Conservation (phyloP, 345 rosid species). For the Chamaenerion angustifolium region DNA sequence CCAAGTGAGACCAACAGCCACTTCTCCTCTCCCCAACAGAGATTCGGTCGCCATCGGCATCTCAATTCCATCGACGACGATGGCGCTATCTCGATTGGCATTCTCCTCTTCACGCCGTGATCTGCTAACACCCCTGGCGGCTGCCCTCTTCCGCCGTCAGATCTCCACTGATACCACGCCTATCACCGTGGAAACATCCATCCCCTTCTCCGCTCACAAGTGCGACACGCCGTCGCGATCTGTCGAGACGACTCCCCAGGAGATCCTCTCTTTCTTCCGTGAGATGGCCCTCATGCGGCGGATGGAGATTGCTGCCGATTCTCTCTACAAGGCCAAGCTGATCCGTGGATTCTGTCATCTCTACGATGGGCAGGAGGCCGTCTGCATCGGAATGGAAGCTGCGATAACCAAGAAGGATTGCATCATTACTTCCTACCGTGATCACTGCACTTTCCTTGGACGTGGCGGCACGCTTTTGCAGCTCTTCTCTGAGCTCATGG, state of each 20-base stretch:
- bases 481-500: constrained; percentile 85
- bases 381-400: constrained; percentile 89
- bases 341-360: constrained; percentile 95
- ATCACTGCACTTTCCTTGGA: constrained; percentile 72
- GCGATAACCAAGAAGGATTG: constrained; percentile 73
- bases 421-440: constrained; percentile 85
- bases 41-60: neutral
- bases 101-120: constrained; percentile 23
- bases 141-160: constrained; percentile 31
- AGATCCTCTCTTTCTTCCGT: constrained; percentile 64
- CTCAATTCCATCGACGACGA: constrained; percentile 5
- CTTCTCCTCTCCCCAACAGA: no score
- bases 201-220: constrained; percentile 67
- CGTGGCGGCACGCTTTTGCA: constrained; percentile 80
- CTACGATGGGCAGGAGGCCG: constrained; percentile 98
- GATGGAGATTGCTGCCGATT: constrained; percentile 93
- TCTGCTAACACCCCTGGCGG: constrained; percentile 22
- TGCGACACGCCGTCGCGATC: constrained; percentile 77
- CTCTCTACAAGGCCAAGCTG: constrained; percentile 93
- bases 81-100: constrained; percentile 52
- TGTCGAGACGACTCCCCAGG: constrained; percentile 48
- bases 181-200: constrained; percentile 72
- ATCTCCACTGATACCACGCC: constrained; percentile 67
- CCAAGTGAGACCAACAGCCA: no score
- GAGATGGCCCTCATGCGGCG: constrained; percentile 88